Evolutionary conservation across 192 early-diverging fungal genomes (phyloP), one percentile per base, ranked within the genome.

Genomic region (Rhizoclosmatium globosum): DNA sequence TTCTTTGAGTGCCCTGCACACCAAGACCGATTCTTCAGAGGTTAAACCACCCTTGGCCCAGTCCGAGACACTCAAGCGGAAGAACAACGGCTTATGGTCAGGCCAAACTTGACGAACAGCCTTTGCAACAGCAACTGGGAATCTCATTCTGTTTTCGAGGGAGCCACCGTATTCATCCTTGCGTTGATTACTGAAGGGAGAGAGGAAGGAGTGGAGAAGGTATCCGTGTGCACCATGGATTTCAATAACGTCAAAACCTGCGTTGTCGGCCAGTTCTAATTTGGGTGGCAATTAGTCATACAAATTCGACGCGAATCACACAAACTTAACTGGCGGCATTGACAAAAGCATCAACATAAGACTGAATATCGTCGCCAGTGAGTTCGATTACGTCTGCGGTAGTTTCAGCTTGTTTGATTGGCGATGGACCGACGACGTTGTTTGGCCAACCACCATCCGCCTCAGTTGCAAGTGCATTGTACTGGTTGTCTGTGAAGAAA

Each of bases 111-210:
- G 60, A 43, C 95, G 91, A 43, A 85, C 83, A 45, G 71, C 71
- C 46, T 72, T 42, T 3, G 74, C 4, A 19, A 85, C 79, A 39
- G 82, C 80, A 39, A 88, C 15, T 3, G 84, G 70, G 72, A 88
- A 85, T 4, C 93, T 86, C 38, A 86, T 85, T 53, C 97, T 92
- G 87, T 98, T 97, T 73, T 95, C 93, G 43, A 97, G 89, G 3
- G 91, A 90, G 0, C 97, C 96, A 45, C 95, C 95, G 81, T 97
- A 99, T 65, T 93, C 70, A 80, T 99, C 98, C 0, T 92, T 93
- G 66, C 98, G 93, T 45, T 87, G 74, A 85, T 99, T 98, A 71
- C 91, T 86, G 21, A 93, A 74, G 2, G 94, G 91, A 13, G 94
- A 95, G 15, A 97, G 80, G 78, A 98, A 98, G 80, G 92, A 86